Evolutionary conservation across 345 rosid genomes (phyloP).

Genomic region (Rubroshorea leprosula): DNA sequence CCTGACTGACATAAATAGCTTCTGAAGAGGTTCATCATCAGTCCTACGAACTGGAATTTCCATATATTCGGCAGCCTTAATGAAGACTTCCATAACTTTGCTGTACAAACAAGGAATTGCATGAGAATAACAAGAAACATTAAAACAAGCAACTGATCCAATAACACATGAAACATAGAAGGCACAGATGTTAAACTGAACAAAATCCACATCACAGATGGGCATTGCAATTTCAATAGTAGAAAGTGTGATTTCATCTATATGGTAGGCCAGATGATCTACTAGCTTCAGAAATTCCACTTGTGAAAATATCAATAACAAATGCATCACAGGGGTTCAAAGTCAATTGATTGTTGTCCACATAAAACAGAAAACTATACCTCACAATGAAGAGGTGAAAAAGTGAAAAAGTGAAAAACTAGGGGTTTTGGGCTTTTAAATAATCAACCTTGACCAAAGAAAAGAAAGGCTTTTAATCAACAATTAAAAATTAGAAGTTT

Average conservation of each 20-base stretch:
- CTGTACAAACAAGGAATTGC: slow-evolving; percentile 30
- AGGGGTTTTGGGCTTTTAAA: no score
- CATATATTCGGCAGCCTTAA: slow-evolving; percentile 93
- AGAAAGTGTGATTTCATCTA: not conserved
- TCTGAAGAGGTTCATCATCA: slow-evolving; percentile 93
- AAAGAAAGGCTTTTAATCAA: no score
- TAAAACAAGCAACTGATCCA: not conserved
- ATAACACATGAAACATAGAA: not conserved
- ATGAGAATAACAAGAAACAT: slow-evolving; percentile 5
- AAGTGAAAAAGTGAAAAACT: no score
- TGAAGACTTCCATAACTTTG: slow-evolving; percentile 98
- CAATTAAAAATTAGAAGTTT: not conserved
- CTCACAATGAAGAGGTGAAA: not conserved
- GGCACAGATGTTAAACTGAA: no score
- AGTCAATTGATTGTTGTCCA: not conserved
- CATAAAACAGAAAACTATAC: not conserved
- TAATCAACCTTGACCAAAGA: no score
- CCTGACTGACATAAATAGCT: slow-evolving; percentile 90
- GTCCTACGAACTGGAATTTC: slow-evolving; percentile 97
- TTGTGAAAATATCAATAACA: not conserved
- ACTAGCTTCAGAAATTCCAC: not conserved
- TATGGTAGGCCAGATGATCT: not conserved
- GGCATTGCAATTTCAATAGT: not conserved
- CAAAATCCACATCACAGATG: not conserved
- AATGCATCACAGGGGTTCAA: not conserved